Evolutionary conservation across 2,329 filamentous ascomycete species (phyloP).

Genomic region (Scedosporium boydii): DNA sequence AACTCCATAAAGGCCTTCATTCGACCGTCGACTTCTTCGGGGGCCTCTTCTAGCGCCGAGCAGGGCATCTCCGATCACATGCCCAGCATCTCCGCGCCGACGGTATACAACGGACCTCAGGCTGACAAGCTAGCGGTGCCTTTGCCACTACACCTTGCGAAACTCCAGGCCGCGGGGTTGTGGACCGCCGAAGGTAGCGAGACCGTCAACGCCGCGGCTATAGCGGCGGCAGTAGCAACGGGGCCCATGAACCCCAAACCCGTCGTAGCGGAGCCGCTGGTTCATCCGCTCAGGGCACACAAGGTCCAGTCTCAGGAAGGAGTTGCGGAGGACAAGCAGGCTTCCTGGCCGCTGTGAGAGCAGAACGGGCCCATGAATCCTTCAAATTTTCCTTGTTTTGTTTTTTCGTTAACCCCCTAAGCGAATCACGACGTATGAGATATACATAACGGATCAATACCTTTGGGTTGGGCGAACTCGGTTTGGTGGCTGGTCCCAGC

Average conservation of each 20-base stretch:
- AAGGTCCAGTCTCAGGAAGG: not conserved
- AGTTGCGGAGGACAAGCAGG: not conserved
- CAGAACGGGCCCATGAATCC: not conserved
- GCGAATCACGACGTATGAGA: not conserved
- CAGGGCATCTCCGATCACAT: not conserved
- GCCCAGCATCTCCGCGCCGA: not conserved
- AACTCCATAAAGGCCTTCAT: conserved; percentile 1
- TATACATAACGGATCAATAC: not conserved
- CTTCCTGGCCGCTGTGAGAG: not conserved
- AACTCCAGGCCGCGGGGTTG: conserved; percentile 2
- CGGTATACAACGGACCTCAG: not conserved
- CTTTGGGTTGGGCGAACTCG: not conserved
- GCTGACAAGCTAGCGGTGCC: conserved; percentile 4
- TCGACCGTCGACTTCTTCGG: not conserved
- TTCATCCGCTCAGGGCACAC: conserved; percentile 4
- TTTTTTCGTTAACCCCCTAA: not conserved
- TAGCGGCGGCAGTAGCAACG: not conserved
- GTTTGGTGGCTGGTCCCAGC: not conserved
- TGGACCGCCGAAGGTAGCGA: not conserved
- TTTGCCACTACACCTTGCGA: not conserved
- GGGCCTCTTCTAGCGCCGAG: not conserved
- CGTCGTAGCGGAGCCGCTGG: not conserved
- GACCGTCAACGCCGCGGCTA: not conserved
- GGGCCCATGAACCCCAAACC: conserved; percentile 1
- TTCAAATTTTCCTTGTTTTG: not conserved